Evolutionary conservation across 1,284 basidiomycete species (phyloP).

Genomic region (Leccinum fallax): DNA sequence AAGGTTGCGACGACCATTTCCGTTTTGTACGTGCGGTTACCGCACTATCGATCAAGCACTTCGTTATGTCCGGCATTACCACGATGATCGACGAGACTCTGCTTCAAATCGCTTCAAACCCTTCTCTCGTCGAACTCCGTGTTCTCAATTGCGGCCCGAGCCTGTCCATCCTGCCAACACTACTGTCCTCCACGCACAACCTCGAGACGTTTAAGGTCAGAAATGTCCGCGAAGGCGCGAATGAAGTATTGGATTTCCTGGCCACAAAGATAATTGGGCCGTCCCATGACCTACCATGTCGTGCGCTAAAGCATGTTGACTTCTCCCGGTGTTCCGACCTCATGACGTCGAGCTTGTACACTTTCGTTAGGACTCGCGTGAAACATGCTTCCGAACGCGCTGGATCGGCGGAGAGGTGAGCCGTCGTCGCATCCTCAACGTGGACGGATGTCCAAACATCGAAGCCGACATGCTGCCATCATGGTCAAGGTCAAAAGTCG

Average conservation of each 20-base stretch:
- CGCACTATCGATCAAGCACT: too few relatives aligned
- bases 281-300: slow-evolving; percentile 41
- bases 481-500: slow-evolving; percentile 60
- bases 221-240: slow-evolving; percentile 29
- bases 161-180: slow-evolving; percentile 31
- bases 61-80: too few relatives aligned
- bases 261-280: slow-evolving; percentile 10
- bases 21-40: too few relatives aligned
- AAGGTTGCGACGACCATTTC: too few relatives aligned
- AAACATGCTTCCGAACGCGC: slow-evolving; percentile 4
- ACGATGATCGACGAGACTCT: too few relatives aligned
- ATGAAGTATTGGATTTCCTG: slow-evolving; percentile 48
- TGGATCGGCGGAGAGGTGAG: slow-evolving; percentile 11
- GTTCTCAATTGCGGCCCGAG: slow-evolving; percentile 18
- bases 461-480: slow-evolving; percentile 52
- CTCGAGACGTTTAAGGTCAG: slow-evolving; percentile 50
- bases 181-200: slow-evolving; percentile 41
- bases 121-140: slow-evolving; percentile 26
- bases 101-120: too few relatives aligned
- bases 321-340: slow-evolving; percentile 58
- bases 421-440: slow-evolving; percentile 46
- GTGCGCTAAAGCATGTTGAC: slow-evolving; percentile 52
- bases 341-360: slow-evolving; percentile 51
- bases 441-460: slow-evolving; percentile 59
- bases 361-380: slow-evolving; percentile 53